Percentiles rank a stretch among this genome's conserved stretches.
phyloP scores from a whole-genome alignment of 2,329 filamentous ascomycete species.

The Fusarium sp. region DNA sequence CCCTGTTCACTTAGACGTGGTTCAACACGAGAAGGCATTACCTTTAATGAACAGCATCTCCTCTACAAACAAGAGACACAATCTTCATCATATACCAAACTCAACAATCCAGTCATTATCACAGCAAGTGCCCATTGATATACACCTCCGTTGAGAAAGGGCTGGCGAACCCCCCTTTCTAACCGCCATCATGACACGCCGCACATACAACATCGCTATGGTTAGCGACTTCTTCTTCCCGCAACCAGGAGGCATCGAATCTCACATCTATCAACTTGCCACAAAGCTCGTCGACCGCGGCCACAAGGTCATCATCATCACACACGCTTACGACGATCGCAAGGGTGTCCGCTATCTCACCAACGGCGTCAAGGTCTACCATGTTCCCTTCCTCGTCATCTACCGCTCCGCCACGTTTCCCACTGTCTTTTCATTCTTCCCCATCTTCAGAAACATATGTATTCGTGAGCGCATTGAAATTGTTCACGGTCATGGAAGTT shows the following conservation, averaged over 20 bases:
- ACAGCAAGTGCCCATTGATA: slow-evolving; percentile 25
- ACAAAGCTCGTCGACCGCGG: slow-evolving; percentile 97
- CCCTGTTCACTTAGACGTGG: slow-evolving; percentile 41
- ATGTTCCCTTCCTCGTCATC: slow-evolving; percentile 95
- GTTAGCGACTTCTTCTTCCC: slow-evolving; percentile 99
- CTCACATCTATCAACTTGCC: slow-evolving; percentile 97
- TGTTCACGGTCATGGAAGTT: slow-evolving; percentile 94
- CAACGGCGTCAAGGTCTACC: slow-evolving; percentile 98
- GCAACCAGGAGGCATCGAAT: slow-evolving; percentile 95
- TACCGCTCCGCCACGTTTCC: slow-evolving; percentile 95
- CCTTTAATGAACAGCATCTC: slow-evolving; percentile 26
- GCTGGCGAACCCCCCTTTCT: slow-evolving; percentile 6
- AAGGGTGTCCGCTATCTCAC: slow-evolving; percentile 95
- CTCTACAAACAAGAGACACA: not conserved
- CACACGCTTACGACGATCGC: slow-evolving; percentile 91
- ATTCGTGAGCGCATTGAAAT: slow-evolving; percentile 96
- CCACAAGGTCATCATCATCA: slow-evolving; percentile 98
- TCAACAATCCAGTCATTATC: not conserved
- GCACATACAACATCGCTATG: slow-evolving; percentile 82
- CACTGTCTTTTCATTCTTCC: slow-evolving; percentile 98
- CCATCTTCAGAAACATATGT: slow-evolving; percentile 95
- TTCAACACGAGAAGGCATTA: slow-evolving; percentile 26
- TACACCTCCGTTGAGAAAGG: not conserved
- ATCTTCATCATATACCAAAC: not conserved
- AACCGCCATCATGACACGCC: slow-evolving; percentile 61